Percentiles rank a stretch among this genome's conserved stretches.
phyloP scores from a whole-genome alignment of 805 yeast species.

The Candida ipomoeae region DNA sequence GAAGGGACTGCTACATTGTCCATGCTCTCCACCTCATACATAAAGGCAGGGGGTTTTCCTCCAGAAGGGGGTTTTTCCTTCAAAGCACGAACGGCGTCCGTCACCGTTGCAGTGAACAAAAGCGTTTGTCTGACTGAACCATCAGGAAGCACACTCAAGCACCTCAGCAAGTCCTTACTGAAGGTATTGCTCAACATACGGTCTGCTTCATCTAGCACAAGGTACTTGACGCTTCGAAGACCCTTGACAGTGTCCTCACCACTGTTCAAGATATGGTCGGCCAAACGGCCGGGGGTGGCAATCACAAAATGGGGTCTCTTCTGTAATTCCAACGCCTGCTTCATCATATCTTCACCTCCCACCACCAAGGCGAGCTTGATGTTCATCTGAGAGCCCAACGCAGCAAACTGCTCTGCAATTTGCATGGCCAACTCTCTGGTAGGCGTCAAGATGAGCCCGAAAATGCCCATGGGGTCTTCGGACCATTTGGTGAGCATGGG shows the following conservation, averaged over 20 bases:
- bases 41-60: slow-evolving; percentile 51
- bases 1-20: slow-evolving; percentile 80
- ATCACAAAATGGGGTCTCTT: slow-evolving; percentile 88
- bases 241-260: slow-evolving; percentile 87
- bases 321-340: slow-evolving; percentile 79
- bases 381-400: slow-evolving; percentile 86
- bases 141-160: slow-evolving; percentile 69
- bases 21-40: slow-evolving; percentile 70
- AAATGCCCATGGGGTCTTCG: slow-evolving; percentile 89
- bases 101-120: slow-evolving; percentile 92
- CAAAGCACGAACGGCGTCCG: slow-evolving; percentile 82
- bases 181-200: slow-evolving; percentile 80
- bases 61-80: slow-evolving; percentile 60
- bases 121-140: slow-evolving; percentile 78
- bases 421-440: slow-evolving; percentile 93
- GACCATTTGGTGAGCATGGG: slow-evolving; percentile 96
- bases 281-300: slow-evolving; percentile 96
- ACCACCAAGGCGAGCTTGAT: slow-evolving; percentile 78
- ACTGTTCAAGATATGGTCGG: slow-evolving; percentile 82
- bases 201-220: slow-evolving; percentile 96
- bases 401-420: slow-evolving; percentile 94
- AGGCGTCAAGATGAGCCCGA: slow-evolving; percentile 85
- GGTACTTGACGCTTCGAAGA: slow-evolving; percentile 66
- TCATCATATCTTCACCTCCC: slow-evolving; percentile 93
- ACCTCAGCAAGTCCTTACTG: slow-evolving; percentile 68